phyloP scores from a whole-genome alignment of 1,139 yeast species.

The Hyphopichia burtonii region DNA sequence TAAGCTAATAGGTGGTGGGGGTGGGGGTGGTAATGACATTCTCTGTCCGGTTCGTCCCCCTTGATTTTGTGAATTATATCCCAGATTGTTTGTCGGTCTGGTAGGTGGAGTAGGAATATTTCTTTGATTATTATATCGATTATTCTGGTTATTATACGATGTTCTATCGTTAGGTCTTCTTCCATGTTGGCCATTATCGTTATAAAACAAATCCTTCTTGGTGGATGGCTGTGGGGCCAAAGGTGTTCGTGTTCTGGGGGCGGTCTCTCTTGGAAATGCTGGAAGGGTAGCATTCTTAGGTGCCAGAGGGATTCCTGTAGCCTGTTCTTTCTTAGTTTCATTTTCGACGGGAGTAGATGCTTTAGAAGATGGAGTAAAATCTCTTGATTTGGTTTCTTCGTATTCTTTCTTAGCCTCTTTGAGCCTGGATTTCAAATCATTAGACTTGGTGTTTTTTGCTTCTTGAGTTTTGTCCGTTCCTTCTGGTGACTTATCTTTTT shows the following conservation, averaged over 20 bases:
- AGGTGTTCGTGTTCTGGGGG: not conserved
- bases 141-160: not conserved
- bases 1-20: conserved; percentile 16
- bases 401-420: conserved; percentile 25
- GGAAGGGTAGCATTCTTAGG: conserved; percentile 2
- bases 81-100: not conserved
- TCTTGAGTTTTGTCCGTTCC: conserved; percentile 1
- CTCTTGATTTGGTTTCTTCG: conserved; percentile 9
- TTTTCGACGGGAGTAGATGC: not conserved
- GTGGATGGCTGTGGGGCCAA: conserved; percentile 4
- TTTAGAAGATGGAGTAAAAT: conserved; percentile 4
- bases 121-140: conserved; percentile 2
- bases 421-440: conserved; percentile 19
- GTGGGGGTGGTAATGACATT: conserved; percentile 19
- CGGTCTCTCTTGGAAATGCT: not conserved
- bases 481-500: not conserved
- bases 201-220: not conserved
- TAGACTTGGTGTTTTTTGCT: conserved; percentile 3
- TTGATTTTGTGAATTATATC: not conserved
- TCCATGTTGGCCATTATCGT: not conserved
- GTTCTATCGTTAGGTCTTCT: conserved; percentile 5
- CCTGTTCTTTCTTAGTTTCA: not conserved
- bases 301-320: not conserved
- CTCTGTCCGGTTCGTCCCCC: not conserved
- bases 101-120: not conserved